Percentiles rank a stretch among this genome's conserved stretches.
Conservation (phyloP, 164 flowering plant species). For the Umbilicus rupestris region DNA sequence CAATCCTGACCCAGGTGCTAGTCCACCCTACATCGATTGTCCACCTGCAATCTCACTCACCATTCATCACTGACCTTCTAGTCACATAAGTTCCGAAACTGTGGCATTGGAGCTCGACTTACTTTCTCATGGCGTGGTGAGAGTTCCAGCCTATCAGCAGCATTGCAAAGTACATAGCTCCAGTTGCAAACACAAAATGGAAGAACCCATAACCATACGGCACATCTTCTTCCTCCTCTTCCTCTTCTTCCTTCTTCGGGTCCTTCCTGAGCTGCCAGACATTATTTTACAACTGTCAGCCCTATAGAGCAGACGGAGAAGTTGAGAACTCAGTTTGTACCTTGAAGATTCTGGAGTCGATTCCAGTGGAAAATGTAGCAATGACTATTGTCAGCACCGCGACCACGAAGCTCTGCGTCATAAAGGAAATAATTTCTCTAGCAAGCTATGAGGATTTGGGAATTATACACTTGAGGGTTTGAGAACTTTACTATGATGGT, state of each 20-base stretch:
- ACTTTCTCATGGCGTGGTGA: conserved; percentile 68
- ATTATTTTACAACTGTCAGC: conserved; percentile 14
- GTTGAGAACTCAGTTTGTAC: conserved; percentile 21
- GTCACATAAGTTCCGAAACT: background rate
- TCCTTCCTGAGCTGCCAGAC: too few species aligned
- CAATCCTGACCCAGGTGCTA: conserved; percentile 88
- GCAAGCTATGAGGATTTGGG: background rate
- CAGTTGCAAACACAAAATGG: conserved; percentile 86
- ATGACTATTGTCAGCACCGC: conserved; percentile 76
- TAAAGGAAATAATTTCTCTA: background rate
- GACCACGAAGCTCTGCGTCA: conserved; percentile 83
- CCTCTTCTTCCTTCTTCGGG: conserved; percentile 51
- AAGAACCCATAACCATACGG: conserved; percentile 60
- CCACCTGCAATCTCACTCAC: conserved; percentile 79
- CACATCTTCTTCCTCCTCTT: conserved; percentile 27
- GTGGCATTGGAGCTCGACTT: conserved; percentile 15
- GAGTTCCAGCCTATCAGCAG: conserved; percentile 76
- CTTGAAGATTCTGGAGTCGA: conserved; percentile 91
- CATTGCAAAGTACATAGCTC: conserved; percentile 92
- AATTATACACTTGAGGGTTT: too few species aligned
- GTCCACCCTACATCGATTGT: conserved; percentile 96
- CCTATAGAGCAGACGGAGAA: background rate
- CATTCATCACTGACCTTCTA: too few species aligned
- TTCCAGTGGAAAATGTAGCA: conserved; percentile 93
- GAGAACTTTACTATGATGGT: conserved; percentile 59